Percentiles rank a stretch among this genome's conserved stretches.
These are phyloP conservation scores for Phytophthora pluvialis DNA, from an alignment of 352 stramenopile genomes.

Conservation along the genomic window DNA sequence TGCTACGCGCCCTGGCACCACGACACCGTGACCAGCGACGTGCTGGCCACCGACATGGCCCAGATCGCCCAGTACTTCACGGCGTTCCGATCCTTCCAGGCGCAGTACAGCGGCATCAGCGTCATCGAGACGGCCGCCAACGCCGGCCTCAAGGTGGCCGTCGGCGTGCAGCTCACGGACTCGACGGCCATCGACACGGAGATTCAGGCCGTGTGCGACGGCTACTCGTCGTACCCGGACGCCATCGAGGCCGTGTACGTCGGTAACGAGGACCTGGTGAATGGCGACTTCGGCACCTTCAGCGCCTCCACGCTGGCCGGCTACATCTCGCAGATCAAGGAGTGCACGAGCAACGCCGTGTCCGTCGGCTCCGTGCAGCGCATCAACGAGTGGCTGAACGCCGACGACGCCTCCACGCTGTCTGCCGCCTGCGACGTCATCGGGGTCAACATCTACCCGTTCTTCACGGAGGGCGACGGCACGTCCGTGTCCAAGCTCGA, in stretches of 20 bases:
- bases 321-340: conserved; percentile 61
- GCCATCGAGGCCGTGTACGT: conserved; percentile 70
- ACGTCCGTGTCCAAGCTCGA: conserved; percentile 56
- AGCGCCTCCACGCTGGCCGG: conserved; percentile 41
- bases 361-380: conserved; percentile 67
- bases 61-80: conserved; percentile 58
- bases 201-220: conserved; percentile 62
- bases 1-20: conserved; percentile 79
- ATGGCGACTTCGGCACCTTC: conserved; percentile 49
- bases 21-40: conserved; percentile 39
- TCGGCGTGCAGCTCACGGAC: conserved; percentile 70
- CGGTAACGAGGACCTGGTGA: conserved; percentile 74
- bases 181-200: conserved; percentile 42
- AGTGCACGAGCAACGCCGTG: conserved; percentile 44
- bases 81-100: conserved; percentile 70
- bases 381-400: conserved; percentile 66
- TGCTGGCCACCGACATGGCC: conserved; percentile 47
- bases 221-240: conserved; percentile 45
- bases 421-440: conserved; percentile 38
- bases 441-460: conserved; percentile 58
- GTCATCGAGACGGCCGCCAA: conserved; percentile 50
- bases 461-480: conserved; percentile 47
- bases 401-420: conserved; percentile 39
- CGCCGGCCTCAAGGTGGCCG: conserved; percentile 65
- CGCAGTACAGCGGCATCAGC: conserved; percentile 62